Evolutionary conservation across 768 basidiomycete genomes (phyloP).

Genomic region (Hemileccinum rubropunctum): DNA sequence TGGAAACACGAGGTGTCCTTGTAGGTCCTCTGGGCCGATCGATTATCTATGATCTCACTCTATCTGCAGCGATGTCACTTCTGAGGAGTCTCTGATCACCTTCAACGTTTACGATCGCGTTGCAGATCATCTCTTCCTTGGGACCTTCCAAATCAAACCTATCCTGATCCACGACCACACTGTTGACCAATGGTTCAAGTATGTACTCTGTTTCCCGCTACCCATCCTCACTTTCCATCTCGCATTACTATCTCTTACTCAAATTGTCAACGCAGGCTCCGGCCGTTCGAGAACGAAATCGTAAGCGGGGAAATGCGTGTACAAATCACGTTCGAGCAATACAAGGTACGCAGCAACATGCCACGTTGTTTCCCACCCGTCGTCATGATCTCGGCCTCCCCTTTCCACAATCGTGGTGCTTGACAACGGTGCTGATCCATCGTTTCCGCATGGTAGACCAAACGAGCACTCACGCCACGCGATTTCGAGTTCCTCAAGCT

Average conservation of each 20-base stretch:
- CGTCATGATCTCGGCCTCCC: constrained; percentile 22
- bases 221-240: constrained; percentile 9
- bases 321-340: constrained; percentile 91
- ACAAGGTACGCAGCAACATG: constrained; percentile 54
- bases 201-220: constrained; percentile 35
- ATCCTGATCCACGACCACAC: constrained; percentile 89
- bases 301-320: constrained; percentile 93
- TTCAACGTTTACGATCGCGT: constrained; percentile 91
- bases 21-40: constrained; percentile 49
- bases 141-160: constrained; percentile 89
- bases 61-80: constrained; percentile 83
- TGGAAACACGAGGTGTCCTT: constrained; percentile 99
- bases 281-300: constrained; percentile 72
- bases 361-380: constrained; percentile 23
- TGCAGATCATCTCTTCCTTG: constrained; percentile 85
- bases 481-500: constrained; percentile 99
- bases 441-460: constrained; percentile 51
- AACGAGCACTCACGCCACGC: constrained; percentile 83
- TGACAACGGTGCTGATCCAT: constrained; percentile 18
- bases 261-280: constrained; percentile 47
- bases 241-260: constrained; percentile 13
- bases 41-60: constrained; percentile 17
- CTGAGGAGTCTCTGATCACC: constrained; percentile 76
- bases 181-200: constrained; percentile 98
- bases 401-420: constrained; percentile 24